A percentile compares a stretch with the other conserved stretches of the same genome.
Evolutionary conservation across 768 basidiomycete species (phyloP).

Genomic region (Hortiboletus campestris): DNA sequence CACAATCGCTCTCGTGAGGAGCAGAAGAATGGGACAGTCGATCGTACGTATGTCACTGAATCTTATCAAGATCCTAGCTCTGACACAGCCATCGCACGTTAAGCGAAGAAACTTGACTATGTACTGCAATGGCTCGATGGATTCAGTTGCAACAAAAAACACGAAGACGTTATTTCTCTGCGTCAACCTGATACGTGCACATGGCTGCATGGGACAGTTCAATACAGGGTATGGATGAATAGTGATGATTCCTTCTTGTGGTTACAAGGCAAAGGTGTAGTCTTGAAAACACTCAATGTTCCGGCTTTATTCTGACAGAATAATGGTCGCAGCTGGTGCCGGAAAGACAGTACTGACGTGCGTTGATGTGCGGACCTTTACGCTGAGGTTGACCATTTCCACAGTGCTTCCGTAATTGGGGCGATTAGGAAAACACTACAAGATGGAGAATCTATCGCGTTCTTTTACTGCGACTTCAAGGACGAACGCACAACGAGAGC

Average conservation of each 20-base stretch:
- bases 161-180: background rate
- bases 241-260: conserved; percentile 1
- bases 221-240: background rate
- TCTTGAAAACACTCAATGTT: no score
- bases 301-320: background rate
- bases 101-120: background rate
- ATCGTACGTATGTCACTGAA: no score
- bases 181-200: conserved; percentile 4
- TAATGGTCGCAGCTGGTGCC: conserved; percentile 6
- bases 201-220: conserved; percentile 1
- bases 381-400: background rate
- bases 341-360: conserved; percentile 19
- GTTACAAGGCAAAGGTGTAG: conserved; percentile 5
- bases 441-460: conserved; percentile 1
- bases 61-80: background rate
- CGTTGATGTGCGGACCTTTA: background rate
- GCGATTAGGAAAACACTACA: background rate
- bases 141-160: background rate
- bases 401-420: background rate
- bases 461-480: conserved; percentile 22
- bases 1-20: no score
- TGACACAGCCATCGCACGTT: background rate
- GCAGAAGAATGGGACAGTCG: no score
- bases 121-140: background rate
- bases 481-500: background rate